phyloP scores from a whole-genome alignment of 257 asterid genomes.

The Agastache rugosa region DNA sequence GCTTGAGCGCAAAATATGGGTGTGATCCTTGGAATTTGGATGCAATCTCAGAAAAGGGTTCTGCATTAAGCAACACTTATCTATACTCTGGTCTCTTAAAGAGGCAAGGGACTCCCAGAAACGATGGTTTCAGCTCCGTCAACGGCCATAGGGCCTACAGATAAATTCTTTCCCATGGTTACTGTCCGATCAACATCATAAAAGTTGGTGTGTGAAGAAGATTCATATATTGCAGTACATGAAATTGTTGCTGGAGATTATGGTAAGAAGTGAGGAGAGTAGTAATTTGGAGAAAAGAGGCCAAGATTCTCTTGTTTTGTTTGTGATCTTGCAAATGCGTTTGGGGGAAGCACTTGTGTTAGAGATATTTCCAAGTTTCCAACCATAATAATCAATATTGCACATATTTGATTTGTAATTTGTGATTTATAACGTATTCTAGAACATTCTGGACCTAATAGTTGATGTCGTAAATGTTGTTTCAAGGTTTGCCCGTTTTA shows the following conservation, averaged over 20 bases:
- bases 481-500: neutral
- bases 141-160: conserved; percentile 41
- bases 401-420: conserved; percentile 22
- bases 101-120: conserved; percentile 44
- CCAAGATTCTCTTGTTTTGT: conserved; percentile 34
- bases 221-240: neutral
- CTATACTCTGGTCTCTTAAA: conserved; percentile 41
- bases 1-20: conserved; percentile 18
- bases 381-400: conserved; percentile 24
- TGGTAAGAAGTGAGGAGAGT: conserved; percentile 14
- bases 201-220: conserved; percentile 2
- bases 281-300: conserved; percentile 18
- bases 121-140: conserved; percentile 36
- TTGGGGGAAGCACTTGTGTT: conserved; percentile 15
- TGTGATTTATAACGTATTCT: neutral
- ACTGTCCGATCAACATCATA: neutral
- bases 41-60: conserved; percentile 65
- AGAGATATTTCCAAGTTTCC: conserved; percentile 14
- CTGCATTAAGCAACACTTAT: conserved; percentile 39
- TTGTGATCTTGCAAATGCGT: conserved; percentile 23
- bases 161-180: conserved; percentile 11
- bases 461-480: neutral
- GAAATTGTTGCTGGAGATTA: conserved; percentile 16
- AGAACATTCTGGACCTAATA: neutral
- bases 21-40: conserved; percentile 63